A percentile compares a stretch with the other conserved stretches of the same genome.
phyloP scores from a whole-genome alignment of 441 rosid species.

The Theobroma grandiflorum region DNA sequence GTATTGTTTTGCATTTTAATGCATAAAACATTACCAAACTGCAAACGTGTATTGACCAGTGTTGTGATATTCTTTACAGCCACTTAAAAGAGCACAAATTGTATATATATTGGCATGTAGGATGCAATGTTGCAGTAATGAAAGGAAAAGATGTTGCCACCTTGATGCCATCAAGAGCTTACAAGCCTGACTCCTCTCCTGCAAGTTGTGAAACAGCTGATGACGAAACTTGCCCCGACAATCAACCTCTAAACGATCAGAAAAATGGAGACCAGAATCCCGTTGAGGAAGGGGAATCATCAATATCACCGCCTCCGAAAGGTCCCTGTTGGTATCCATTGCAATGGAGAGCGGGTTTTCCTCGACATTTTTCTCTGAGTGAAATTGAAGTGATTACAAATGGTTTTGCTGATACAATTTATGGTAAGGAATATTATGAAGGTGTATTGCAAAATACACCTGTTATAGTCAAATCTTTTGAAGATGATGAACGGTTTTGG shows the following conservation, averaged over 20 bases:
- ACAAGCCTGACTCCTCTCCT: constrained; percentile 18
- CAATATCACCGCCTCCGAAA: constrained; percentile 18
- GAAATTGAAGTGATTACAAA: constrained; percentile 52
- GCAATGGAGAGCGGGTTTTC: constrained; percentile 53
- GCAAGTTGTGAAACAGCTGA: not conserved
- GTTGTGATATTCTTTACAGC: constrained; percentile 33
- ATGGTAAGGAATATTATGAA: constrained; percentile 20
- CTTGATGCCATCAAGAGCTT: constrained; percentile 46
- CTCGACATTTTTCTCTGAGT: constrained; percentile 39
- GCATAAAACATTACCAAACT: not conserved
- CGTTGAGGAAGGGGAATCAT: constrained; percentile 24
- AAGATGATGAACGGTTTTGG: constrained; percentile 52
- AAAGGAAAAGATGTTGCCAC: constrained; percentile 57
- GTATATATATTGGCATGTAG: constrained; percentile 44
- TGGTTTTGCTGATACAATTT: constrained; percentile 34
- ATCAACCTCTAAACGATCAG: constrained; percentile 8
- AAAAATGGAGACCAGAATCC: not conserved
- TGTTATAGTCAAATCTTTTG: constrained; percentile 41
- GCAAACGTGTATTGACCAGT: not conserved
- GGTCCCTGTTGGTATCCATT: constrained; percentile 48
- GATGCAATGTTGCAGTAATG: constrained; percentile 59
- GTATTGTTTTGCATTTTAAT: not conserved
- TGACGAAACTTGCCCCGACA: not conserved
- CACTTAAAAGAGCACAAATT: constrained; percentile 43
- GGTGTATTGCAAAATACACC: constrained; percentile 47